Conservation (phyloP, 2,329 filamentous ascomycete species). For the Microcyclosporella mali region DNA sequence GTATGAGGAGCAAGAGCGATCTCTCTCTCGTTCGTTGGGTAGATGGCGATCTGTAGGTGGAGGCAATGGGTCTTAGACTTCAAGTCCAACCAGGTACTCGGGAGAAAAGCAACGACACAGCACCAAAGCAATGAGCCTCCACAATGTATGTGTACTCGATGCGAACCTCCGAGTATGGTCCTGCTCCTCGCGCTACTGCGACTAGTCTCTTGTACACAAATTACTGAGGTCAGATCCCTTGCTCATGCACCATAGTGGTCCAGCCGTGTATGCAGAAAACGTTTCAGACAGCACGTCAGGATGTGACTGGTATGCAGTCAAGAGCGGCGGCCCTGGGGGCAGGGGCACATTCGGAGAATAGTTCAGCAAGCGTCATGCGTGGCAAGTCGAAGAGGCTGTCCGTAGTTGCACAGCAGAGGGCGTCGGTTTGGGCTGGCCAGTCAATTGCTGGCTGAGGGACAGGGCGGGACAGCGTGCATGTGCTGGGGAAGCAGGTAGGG, state of each 20-base stretch:
- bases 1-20: not conserved
- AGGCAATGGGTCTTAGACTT: conserved; percentile 16
- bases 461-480: no score
- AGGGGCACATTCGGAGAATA: no score
- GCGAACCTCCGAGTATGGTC: not conserved
- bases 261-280: conserved; percentile 1
- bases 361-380: no score
- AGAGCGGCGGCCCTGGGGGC: no score
- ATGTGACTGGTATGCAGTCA: not conserved
- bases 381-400: no score
- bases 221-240: conserved; percentile 5
- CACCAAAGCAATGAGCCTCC: no score
- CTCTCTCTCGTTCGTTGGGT: no score
- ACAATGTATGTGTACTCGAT: not conserved
- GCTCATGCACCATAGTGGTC: conserved; percentile 10
- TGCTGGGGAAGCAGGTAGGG: no score
- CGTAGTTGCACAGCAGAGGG: no score
- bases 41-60: no score
- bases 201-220: not conserved
- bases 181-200: not conserved
- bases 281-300: conserved; percentile 4
- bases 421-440: no score
- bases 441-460: no score
- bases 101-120: not conserved
- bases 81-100: conserved; percentile 14